A percentile compares a stretch with the other conserved stretches of the same genome.
Evolutionary conservation across 768 basidiomycete genomes (phyloP).

Genomic region (Rhodotorula paludigena): DNA sequence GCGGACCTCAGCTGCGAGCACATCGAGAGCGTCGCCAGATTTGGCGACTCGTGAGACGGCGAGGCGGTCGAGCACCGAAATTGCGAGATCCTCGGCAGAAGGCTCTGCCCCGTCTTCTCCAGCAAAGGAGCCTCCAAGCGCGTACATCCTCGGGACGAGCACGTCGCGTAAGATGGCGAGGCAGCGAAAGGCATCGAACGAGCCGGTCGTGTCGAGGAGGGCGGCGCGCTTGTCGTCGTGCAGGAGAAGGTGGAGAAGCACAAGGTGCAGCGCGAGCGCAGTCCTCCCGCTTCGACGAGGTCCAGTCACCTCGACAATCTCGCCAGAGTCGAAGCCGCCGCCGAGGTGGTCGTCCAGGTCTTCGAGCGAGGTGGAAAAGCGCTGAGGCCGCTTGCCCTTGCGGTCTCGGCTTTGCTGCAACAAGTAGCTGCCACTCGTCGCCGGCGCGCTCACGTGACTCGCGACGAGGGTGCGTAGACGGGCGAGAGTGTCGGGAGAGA

Average conservation of each 20-base stretch:
- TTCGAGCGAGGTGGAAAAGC: constrained; percentile 1
- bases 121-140: neutral
- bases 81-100: constrained; percentile 1
- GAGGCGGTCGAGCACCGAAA: constrained; percentile 19
- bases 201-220: constrained; percentile 15
- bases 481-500: neutral
- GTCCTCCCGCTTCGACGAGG: constrained; percentile 1
- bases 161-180: constrained; percentile 17
- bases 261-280: constrained; percentile 4
- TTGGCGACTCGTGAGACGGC: constrained; percentile 4
- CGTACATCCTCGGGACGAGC: constrained; percentile 9
- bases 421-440: neutral
- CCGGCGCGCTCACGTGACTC: neutral
- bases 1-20: neutral
- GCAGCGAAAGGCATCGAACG: constrained; percentile 24
- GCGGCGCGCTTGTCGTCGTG: constrained; percentile 1
- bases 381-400: neutral
- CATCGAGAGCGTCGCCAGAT: constrained; percentile 21
- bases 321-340: constrained; percentile 4
- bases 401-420: neutral
- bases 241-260: constrained; percentile 8
- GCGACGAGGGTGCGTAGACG: neutral
- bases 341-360: constrained; percentile 15
- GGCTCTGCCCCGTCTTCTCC: neutral
- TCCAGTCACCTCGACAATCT: constrained; percentile 10